Evolutionary conservation across 2,329 filamentous ascomycete species (phyloP), one percentile per base, ranked within the genome.

Genomic region (Sarocladium strictum): DNA sequence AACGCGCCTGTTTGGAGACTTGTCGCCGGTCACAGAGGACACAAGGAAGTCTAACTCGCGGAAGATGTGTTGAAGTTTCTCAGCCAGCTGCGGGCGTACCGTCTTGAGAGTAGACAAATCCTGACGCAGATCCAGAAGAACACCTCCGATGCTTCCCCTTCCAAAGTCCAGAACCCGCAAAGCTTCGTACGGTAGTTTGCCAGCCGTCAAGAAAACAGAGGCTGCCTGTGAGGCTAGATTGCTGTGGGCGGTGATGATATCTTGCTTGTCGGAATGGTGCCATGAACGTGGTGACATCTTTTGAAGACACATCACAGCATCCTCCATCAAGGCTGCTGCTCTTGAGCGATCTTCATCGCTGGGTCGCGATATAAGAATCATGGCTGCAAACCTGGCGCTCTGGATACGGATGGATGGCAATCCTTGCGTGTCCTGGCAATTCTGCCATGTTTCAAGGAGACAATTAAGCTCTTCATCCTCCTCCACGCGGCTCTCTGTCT

Each of bases 141-240:
- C 56, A 12, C 54, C 56, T 9, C 59, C 58, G 29, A 67, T 38
- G 11, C 66, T 55, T 6, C 62, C 62, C 15, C 65, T 62, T 15
- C 64, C 64, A 1, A 55, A 56, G 41, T 68, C 64, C 4, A 69
- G 59, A 6, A 61, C 51, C 14, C 55, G 27, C 1, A 67, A 33
- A 0, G 60, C 45, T n/a, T 24, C 45, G 24, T 23, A 50, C 10
- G 45, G 14, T 10, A 21, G 9, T 26, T 26, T 26, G 11, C 45
- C 45, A 5, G 26, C 11, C 12, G 14, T 19, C 24, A 50, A 29
- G 19, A 26, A 11, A 21, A 26, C 45, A 19, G 23, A 19, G 9
- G 45, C 45, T 26, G 45, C 45, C 17, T 24, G n/a, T 10, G 19
- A 50, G 17, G 45, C 17, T 15, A 50, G 11, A 11, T 26, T 29